These are phyloP conservation scores for Mycena latifolia DNA, from an alignment of 768 basidiomycete genomes.

Conservation along the genomic window DNA sequence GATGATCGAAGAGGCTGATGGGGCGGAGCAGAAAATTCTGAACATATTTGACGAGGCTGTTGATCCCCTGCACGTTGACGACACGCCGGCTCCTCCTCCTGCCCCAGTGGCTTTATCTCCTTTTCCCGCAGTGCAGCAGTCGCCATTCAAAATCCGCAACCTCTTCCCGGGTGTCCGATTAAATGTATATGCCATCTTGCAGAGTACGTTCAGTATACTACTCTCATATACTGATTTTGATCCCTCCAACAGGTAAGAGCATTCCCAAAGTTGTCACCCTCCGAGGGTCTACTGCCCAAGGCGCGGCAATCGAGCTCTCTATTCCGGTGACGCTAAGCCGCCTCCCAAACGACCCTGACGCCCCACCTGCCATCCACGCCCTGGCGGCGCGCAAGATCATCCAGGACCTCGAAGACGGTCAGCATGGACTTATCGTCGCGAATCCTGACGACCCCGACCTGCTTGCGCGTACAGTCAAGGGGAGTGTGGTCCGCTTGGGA, in stretches of 20 bases:
- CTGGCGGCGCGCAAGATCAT: slow-evolving; percentile 34
- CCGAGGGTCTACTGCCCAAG: slow-evolving; percentile 25
- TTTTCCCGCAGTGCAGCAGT: slow-evolving; percentile 30
- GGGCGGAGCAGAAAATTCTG: not conserved
- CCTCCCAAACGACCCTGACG: slow-evolving; percentile 23
- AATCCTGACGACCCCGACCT: slow-evolving; percentile 29
- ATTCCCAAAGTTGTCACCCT: slow-evolving; percentile 31
- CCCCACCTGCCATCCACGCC: slow-evolving; percentile 30
- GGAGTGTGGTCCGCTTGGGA: slow-evolving; percentile 29
- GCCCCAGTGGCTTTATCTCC: no score
- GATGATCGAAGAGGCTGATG: slow-evolving; percentile 3
- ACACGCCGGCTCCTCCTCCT: slow-evolving; percentile 16
- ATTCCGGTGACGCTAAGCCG: slow-evolving; percentile 29
- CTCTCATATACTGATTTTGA: no score
- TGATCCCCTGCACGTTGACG: not conserved
- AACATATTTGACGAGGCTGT: slow-evolving; percentile 32
- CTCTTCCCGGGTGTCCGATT: slow-evolving; percentile 29
- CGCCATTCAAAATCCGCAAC: slow-evolving; percentile 25
- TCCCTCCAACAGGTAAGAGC: slow-evolving; percentile 21
- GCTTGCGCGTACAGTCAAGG: slow-evolving; percentile 26
- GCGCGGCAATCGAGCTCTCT: slow-evolving; percentile 30
- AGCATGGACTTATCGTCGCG: slow-evolving; percentile 18
- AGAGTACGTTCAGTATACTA: no score
- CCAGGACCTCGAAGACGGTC: slow-evolving; percentile 35
- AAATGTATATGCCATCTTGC: slow-evolving; percentile 31